Evolutionary conservation across 2,329 filamentous ascomycete species (phyloP).

Genomic region (Aspergillus terreus): DNA sequence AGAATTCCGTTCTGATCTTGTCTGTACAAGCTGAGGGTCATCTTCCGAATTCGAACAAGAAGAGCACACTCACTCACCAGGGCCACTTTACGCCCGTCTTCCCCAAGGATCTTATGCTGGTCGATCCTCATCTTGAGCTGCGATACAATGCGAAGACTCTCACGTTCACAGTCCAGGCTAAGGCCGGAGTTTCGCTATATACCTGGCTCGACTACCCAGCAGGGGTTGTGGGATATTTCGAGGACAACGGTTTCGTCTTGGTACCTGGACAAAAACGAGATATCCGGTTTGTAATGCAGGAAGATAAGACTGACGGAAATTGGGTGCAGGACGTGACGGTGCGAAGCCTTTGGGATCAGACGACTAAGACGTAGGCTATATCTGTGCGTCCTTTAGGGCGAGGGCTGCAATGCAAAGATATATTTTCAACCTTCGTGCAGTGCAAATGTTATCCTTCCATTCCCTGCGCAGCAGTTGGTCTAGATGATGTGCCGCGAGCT

Average conservation of each 20-base stretch:
- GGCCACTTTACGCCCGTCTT: conserved; percentile 50
- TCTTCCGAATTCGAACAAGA: conserved; percentile 43
- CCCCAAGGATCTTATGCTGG: conserved; percentile 44
- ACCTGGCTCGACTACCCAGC: conserved; percentile 55
- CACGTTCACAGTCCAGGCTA: conserved; percentile 48
- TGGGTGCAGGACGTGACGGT: conserved; percentile 50
- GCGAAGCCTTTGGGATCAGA: conserved; percentile 51
- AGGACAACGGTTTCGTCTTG: conserved; percentile 53
- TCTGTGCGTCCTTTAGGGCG: no score
- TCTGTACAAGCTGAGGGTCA: conserved; percentile 44
- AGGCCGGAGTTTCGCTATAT: conserved; percentile 48
- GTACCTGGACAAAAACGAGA: conserved; percentile 42
- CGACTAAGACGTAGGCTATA: not conserved
- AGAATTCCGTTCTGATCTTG: conserved; percentile 43
- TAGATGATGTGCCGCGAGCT: no score
- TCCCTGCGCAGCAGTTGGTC: no score
- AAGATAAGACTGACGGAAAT: conserved; percentile 39
- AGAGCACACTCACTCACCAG: conserved; percentile 44
- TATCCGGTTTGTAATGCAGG: conserved; percentile 46
- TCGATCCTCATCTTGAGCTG: conserved; percentile 48
- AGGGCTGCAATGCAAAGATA: no score
- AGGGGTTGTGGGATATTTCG: conserved; percentile 49
- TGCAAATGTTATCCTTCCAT: no score
- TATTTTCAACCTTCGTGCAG: no score
- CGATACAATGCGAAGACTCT: conserved; percentile 25